Evolutionary conservation across 306 rosid species (phyloP), one percentile per base, ranked within the genome.

Genomic region (Phaseolus lunatus): DNA sequence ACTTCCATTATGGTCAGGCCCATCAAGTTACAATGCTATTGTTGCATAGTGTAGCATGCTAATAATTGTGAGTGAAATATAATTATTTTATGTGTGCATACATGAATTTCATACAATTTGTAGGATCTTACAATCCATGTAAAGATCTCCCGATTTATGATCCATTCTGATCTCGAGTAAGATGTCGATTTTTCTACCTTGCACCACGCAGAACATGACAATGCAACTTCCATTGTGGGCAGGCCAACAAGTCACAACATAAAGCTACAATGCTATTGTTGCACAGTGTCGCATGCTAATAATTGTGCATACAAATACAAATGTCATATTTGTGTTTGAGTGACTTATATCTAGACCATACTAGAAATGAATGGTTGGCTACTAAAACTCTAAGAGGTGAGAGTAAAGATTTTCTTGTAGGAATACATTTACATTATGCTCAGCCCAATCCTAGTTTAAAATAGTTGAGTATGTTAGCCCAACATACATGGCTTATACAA

Each of bases 281-380:
- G 31, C 63, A 56, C 33, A 19, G 15, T 24, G 44, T 29, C 56
- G 18, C 56, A 73, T 16, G 53, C 4, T 43, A 57, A 23, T 37
- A 77, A 78, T 9, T 7, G 54, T 35, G 26, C 39, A 14, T 47
- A 47, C 52, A 47, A 47, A 37, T 49, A 22, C 53, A 64, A 65
- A 52, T 37, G 11, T 23, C 20, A 33, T 37, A 15, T 23, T 15
- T 52, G 3, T 54, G 15, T 22, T 54, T 54, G 29, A 3, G 4
- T 54, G 15, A 54, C 29, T 20, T 54, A 3, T 54, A 54, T 56
- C 16, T 10, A 15, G 31, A 56, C 29, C 1, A 56, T 23, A 56
- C 62, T 9, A 22, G 15, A 54, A 20, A 54, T 20, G 15, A 20
- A 54, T 22, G 15, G 12, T 23, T 7, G 31, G 62, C 7, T 4